Evolutionary conservation across 441 rosid genomes (phyloP), one percentile per base, ranked within the genome.

Genomic region (Aleurites moluccanus): DNA sequence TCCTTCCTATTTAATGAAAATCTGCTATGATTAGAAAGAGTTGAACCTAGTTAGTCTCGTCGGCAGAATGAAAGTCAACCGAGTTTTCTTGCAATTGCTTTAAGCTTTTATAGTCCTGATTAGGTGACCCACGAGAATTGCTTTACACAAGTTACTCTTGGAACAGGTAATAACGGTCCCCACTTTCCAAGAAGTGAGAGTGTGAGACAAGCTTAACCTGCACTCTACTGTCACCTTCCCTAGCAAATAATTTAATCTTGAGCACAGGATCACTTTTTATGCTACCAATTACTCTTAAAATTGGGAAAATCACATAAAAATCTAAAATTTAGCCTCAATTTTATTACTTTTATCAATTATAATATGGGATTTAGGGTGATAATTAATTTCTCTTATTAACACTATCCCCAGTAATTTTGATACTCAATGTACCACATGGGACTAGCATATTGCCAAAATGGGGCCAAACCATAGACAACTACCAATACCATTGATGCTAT

Each of bases 91-190:
- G 83, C 67, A 53, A 77, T 66, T 75, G 59, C 72, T 67, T 65
- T 65, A 21, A 76, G 72, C 21, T 70, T 59, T 75, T 49, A 11
- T 76, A 84, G 88, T 85, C 87, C 69, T 64, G 76, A 86, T 84
- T 90, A 90, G 94, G 94, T 87, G 79, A 90, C 62, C 92, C 78
- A 80, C 84, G 77, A 82, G 81, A 82, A 80, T 80, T 81, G 55
- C 50, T 69, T 68, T 61, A 73, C 73, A 70, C 75, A 82, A 82
- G 73, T 76, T 74, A 80, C 77, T 30, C 64, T 66, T 52, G 63
- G 72, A 78, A 72, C 80, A 75, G 79, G 69, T 73, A 64, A 20
- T 73, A 72, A 63, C 75, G 65, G 83, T 80, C 79, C 81, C 86
- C 75, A 73, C 73, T 65, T 68, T 40, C 70, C 70, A 44, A 14